Evolutionary conservation across 768 basidiomycete genomes (phyloP), one percentile per base, ranked within the genome.

Genomic region (Auriscalpium vulgare): DNA sequence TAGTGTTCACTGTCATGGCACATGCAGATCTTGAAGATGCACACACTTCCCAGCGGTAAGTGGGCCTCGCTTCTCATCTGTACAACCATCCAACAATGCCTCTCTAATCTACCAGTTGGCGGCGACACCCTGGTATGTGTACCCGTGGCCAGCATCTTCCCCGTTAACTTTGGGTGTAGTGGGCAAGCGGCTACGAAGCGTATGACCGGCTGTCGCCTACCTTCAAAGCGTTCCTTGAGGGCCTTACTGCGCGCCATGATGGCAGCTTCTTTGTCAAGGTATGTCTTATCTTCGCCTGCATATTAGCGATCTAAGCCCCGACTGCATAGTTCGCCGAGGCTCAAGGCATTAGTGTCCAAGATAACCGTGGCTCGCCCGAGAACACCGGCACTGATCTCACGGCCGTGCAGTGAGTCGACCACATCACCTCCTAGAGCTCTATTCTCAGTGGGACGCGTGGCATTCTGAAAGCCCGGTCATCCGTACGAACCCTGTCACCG

Each of bases 401-500:
- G 8, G 76, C 82, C 3, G 67, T 79, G 7, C 84, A 85, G 77
- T 78, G 17, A 64, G 74, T 60, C 50, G 19, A 29, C 29, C 29
- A 29, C 29, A 2, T 29, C 29, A 29, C 29, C 0, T 74, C 83
- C 52, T 68, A 81, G 36, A 9, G 16, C 8, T 13, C 19, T 8
- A 6, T 16, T 19, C 10, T 10, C 11, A 38, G n/a, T 19, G 36
- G 35, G 5, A 29, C 29, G 29, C 29, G 29, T 29, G 29, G 5
- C 7, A 29, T 29, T 10, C 13, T 17, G 1, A 11, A 10, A 51
- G 50, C 67, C 91, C 90, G 14, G 74, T 93, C 49, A 87, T 93
- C 54, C 84, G 90, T 47, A 87, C 91, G 11, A 85, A 92, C 67
- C 90, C 91, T n/a, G 84, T 78, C 1, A 94, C 91, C 0, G 88